Evolutionary conservation across 805 yeast species (phyloP), one percentile per base, ranked within the genome.

Genomic region (Candida dendrica): DNA sequence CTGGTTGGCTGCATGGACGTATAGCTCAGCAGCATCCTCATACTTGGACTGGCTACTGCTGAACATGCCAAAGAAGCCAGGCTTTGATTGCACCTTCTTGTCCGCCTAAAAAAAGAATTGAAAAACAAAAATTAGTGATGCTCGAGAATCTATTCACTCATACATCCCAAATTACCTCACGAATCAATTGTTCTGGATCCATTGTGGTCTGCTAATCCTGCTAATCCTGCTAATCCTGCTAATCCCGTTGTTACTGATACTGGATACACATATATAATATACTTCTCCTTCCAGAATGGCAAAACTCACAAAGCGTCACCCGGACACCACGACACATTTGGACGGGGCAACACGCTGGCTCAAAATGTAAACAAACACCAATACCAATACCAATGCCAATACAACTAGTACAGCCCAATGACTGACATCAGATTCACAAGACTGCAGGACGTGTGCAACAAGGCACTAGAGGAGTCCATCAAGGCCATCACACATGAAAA

Each of bases 21-120:
- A 91, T 24, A 87, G 65, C 49, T 93, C 98, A 3, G 90, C 82
- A 3, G 98, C 98, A 49, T 93, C 98, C 59, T 93, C 99, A 41
- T 69, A 75, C 47, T 86, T 74, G 47, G 75, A 72, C 3, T 79
- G 65, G 9, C 83, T 72, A 1, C 83, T 74, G 4, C 91, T 84
- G 41, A 88, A 74, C 17, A 84, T 55, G 10, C 58, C 50, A 50
- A 90, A 75, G 46, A 84, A 73, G 4, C 96, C 95, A 26, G 79
- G 69, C 36, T 82, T 75, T 16, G 87, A 83, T 53, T 75, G 75
- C 44, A 78, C 74, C 55, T 80, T 79, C 65, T 78, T 81, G 46
- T 80, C 82, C 8, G 90, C 93, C 82, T 81, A 46, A 8, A 10
- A 18, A n/a, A 34, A 26, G 33, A 35, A 13, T 27, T n/a, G n/a